Conservation (phyloP, 306 rosid genomes). For the Dalbergia cochinchinensis region DNA sequence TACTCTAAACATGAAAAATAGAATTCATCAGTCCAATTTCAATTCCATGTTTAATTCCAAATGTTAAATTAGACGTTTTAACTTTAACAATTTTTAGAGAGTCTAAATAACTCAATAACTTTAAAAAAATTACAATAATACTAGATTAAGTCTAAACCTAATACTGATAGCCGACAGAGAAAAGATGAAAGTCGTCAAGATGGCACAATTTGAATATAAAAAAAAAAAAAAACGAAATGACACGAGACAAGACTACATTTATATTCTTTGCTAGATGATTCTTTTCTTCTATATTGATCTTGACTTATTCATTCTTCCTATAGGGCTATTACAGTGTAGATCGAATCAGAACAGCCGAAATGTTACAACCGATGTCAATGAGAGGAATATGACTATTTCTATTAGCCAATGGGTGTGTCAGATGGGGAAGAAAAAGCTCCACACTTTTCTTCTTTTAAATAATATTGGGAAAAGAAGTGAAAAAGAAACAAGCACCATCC, state of each 20-base stretch:
- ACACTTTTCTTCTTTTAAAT: not conserved
- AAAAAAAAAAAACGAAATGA: not conserved
- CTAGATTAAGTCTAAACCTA: no score
- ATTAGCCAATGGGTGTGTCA: not conserved
- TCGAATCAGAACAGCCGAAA: not conserved
- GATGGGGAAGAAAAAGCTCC: not conserved
- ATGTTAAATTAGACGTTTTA: no score
- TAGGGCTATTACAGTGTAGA: not conserved
- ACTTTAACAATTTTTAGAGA: no score
- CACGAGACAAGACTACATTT: constrained; percentile 8
- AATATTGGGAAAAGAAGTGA: not conserved
- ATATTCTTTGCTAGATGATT: not conserved
- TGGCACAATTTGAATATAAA: not conserved
- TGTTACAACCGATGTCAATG: not conserved
- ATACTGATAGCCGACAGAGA: not conserved
- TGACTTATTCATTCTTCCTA: constrained; percentile 1
- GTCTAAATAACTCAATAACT: no score
- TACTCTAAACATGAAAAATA: no score
- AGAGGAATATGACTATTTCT: constrained; percentile 4
- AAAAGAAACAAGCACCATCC: not conserved
- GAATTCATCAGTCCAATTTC: no score
- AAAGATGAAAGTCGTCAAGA: not conserved
- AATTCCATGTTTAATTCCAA: no score
- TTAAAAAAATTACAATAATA: no score
- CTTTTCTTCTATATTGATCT: not conserved